A percentile compares a stretch with the other conserved stretches of the same genome.
Evolutionary conservation across 2,329 filamentous ascomycete species (phyloP).

Genomic region (Fusarium praegraminearum): DNA sequence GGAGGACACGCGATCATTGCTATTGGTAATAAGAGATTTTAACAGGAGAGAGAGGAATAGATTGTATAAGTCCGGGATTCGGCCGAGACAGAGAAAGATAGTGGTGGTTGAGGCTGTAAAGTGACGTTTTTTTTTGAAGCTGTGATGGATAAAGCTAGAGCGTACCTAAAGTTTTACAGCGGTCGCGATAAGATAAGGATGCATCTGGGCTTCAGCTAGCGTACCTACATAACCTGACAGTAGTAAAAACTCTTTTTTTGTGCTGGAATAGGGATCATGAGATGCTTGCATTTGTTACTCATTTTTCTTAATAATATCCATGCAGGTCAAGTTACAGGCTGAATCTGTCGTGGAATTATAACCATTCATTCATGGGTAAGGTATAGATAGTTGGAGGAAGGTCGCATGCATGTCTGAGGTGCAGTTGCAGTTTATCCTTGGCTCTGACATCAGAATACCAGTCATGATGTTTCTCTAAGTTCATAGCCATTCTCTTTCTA

Average conservation of each 20-base stretch:
- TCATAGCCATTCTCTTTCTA: background rate
- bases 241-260: background rate
- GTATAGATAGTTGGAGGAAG: background rate
- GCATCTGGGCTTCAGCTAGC: background rate
- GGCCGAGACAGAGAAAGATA: conserved; percentile 8
- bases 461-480: background rate
- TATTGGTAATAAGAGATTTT: conserved; percentile 8
- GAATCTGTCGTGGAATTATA: conserved; percentile 1
- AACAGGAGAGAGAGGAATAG: background rate
- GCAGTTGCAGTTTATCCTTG: background rate
- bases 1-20: conserved; percentile 19
- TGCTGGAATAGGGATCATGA: background rate
- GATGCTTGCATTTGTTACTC: background rate
- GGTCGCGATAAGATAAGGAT: conserved; percentile 31
- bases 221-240: background rate
- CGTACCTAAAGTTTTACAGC: conserved; percentile 8
- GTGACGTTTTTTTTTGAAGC: conserved; percentile 16
- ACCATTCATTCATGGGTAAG: conserved; percentile 24
- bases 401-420: background rate
- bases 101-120: conserved; percentile 11
- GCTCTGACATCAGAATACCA: conserved; percentile 13
- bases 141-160: conserved; percentile 6
- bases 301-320: background rate
- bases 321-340: background rate
- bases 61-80: conserved; percentile 21